phyloP scores from a whole-genome alignment of 495 filamentous ascomycete species.

The Podospora comata region DNA sequence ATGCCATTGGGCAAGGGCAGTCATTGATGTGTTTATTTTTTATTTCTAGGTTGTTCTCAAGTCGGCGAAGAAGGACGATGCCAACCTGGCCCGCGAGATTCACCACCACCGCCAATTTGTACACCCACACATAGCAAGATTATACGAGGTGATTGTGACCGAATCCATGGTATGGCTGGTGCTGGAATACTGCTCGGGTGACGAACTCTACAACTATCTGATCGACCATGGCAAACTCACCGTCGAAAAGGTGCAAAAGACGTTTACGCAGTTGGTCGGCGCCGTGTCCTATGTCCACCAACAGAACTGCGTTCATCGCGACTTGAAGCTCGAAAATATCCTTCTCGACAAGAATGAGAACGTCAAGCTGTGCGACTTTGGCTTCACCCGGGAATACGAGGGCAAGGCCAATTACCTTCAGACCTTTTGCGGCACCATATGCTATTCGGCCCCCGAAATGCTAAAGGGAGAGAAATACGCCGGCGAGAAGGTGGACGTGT shows the following conservation, averaged over 20 bases:
- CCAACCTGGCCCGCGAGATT: conserved; percentile 93
- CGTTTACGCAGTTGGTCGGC: conserved; percentile 93
- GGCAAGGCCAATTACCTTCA: conserved; percentile 92
- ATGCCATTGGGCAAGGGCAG: not conserved
- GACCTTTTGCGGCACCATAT: conserved; percentile 96
- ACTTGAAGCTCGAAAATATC: conserved; percentile 96
- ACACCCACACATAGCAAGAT: conserved; percentile 92
- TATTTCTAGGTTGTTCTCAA: conserved; percentile 83
- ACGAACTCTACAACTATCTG: conserved; percentile 96
- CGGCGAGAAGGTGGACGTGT: conserved; percentile 95
- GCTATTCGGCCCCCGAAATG: conserved; percentile 98
- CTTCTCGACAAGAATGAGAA: conserved; percentile 95
- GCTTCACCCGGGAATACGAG: conserved; percentile 96
- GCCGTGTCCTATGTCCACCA: conserved; percentile 95
- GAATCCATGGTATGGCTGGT: conserved; percentile 94
- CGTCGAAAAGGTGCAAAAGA: conserved; percentile 86
- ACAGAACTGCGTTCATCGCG: conserved; percentile 93
- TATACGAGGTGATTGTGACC: conserved; percentile 97
- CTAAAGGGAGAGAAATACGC: conserved; percentile 97
- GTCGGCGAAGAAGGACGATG: conserved; percentile 91
- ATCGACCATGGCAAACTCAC: conserved; percentile 79
- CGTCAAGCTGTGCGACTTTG: conserved; percentile 98
- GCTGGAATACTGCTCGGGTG: conserved; percentile 93
- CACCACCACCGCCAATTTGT: conserved; percentile 98
- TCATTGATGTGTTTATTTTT: not conserved